A percentile compares a stretch with the other conserved stretches of the same genome.
These are phyloP conservation scores for Ehretia macrophylla DNA, from an alignment of 257 asterid species.

Conservation along the genomic window DNA sequence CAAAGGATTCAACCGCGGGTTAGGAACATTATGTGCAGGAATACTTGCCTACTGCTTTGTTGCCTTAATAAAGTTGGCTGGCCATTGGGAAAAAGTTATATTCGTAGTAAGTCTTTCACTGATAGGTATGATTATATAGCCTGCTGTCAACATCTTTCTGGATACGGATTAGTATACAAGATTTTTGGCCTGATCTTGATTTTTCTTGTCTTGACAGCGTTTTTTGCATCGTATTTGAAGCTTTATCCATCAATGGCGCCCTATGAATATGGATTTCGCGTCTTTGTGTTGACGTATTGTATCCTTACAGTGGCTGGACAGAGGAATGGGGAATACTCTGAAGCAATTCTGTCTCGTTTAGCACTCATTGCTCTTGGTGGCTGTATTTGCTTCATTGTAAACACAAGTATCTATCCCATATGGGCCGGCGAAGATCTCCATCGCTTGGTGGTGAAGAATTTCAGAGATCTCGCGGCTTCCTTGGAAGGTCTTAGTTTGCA, in stretches of 20 bases:
- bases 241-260: slow-evolving; percentile 44
- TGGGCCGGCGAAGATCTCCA: slow-evolving; percentile 61
- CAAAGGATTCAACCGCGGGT: slow-evolving; percentile 67
- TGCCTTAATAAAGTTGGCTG: slow-evolving; percentile 33
- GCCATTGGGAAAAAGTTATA: slow-evolving; percentile 32
- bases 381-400: slow-evolving; percentile 31
- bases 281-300: slow-evolving; percentile 47
- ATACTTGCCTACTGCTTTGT: slow-evolving; percentile 50
- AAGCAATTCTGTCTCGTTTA: slow-evolving; percentile 30
- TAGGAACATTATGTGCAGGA: slow-evolving; percentile 60
- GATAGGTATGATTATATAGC: slow-evolving; percentile 23
- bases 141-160: background rate
- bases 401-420: slow-evolving; percentile 35
- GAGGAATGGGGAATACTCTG: slow-evolving; percentile 14
- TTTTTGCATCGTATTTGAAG: slow-evolving; percentile 33
- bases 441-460: slow-evolving; percentile 34
- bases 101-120: slow-evolving; percentile 46
- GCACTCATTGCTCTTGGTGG: slow-evolving; percentile 47
- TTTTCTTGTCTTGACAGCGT: slow-evolving; percentile 18
- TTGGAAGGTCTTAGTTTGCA: slow-evolving; percentile 31
- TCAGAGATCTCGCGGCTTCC: slow-evolving; percentile 40
- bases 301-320: slow-evolving; percentile 49
- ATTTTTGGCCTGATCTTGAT: background rate
- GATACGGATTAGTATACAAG: background rate
- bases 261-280: slow-evolving; percentile 48